These are phyloP conservation scores for Fusarium torreyae DNA, from an alignment of 2,329 filamentous ascomycete species.

Conservation along the genomic window DNA sequence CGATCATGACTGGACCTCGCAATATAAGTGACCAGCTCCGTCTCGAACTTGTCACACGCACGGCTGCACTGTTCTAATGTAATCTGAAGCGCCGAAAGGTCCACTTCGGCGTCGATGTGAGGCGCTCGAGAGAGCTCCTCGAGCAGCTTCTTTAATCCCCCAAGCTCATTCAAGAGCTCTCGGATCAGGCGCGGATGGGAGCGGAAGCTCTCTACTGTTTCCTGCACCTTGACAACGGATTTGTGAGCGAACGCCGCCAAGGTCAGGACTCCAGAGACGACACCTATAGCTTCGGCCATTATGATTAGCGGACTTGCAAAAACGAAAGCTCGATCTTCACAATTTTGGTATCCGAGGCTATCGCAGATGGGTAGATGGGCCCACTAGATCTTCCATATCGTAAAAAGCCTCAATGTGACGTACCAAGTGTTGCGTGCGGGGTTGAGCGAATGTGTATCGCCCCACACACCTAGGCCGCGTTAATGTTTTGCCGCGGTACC, in stretches of 20 bases:
- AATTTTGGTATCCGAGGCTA: no score
- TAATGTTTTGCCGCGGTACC: no score
- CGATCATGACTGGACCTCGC: slow-evolving; percentile 53
- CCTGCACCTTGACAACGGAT: neutral
- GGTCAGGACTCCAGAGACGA: neutral
- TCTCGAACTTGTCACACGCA: slow-evolving; percentile 60
- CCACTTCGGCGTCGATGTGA: neutral
- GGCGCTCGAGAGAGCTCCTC: neutral
- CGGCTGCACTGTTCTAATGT: slow-evolving; percentile 60
- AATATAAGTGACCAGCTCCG: slow-evolving; percentile 55
- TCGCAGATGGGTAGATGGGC: no score
- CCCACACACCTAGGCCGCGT: no score
- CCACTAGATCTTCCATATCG: no score
- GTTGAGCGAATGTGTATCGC: no score
- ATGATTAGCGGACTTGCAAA: no score
- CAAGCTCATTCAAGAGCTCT: neutral
- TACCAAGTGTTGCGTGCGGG: no score
- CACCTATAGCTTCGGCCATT: slow-evolving; percentile 1
- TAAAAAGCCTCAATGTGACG: no score
- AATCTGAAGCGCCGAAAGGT: slow-evolving; percentile 45
- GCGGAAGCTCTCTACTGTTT: neutral
- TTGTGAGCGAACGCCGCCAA: neutral
- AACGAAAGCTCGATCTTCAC: no score
- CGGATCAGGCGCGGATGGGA: neutral
- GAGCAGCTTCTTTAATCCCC: neutral